Percentiles rank a stretch among this genome's conserved stretches.
Evolutionary conservation across 768 basidiomycete species (phyloP).

Genomic region (Hirschioporus abietinus): DNA sequence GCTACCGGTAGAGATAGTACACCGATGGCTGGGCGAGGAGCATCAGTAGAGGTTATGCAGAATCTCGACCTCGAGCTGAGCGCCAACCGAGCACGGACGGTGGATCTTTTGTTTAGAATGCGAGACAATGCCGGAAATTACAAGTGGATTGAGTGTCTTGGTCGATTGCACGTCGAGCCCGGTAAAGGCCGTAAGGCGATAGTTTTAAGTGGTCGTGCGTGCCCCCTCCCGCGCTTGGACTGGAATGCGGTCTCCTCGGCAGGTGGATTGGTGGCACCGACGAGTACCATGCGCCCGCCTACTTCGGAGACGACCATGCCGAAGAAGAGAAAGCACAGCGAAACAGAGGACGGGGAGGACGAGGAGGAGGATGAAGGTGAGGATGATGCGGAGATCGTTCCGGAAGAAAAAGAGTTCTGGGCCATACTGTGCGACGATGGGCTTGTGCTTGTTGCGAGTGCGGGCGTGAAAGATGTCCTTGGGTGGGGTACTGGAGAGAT

Average conservation of each 20-base stretch:
- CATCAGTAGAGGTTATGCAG: background rate
- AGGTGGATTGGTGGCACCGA: slow-evolving; percentile 36
- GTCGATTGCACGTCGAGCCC: slow-evolving; percentile 84
- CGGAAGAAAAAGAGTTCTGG: slow-evolving; percentile 41
- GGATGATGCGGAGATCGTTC: background rate
- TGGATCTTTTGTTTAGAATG: slow-evolving; percentile 85
- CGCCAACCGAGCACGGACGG: slow-evolving; percentile 39
- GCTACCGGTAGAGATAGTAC: background rate
- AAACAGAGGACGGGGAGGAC: background rate
- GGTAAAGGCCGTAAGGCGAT: slow-evolving; percentile 95
- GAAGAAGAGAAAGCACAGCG: slow-evolving; percentile 11
- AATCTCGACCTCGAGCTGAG: background rate
- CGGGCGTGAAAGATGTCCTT: slow-evolving; percentile 54
- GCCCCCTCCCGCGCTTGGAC: slow-evolving; percentile 54
- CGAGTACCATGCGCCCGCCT: background rate
- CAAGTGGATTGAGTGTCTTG: slow-evolving; percentile 90
- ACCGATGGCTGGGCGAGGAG: background rate
- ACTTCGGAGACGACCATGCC: slow-evolving; percentile 9
- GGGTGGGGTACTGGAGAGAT: slow-evolving; percentile 55
- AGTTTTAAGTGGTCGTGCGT: slow-evolving; percentile 76
- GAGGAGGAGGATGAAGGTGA: slow-evolving; percentile 21
- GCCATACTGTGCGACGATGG: slow-evolving; percentile 41
- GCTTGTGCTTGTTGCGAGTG: slow-evolving; percentile 46
- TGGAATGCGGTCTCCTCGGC: slow-evolving; percentile 55
- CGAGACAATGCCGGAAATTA: slow-evolving; percentile 57